Evolutionary conservation across 1,284 basidiomycete species (phyloP).

Genomic region (Pyrrhoderma noxium): DNA sequence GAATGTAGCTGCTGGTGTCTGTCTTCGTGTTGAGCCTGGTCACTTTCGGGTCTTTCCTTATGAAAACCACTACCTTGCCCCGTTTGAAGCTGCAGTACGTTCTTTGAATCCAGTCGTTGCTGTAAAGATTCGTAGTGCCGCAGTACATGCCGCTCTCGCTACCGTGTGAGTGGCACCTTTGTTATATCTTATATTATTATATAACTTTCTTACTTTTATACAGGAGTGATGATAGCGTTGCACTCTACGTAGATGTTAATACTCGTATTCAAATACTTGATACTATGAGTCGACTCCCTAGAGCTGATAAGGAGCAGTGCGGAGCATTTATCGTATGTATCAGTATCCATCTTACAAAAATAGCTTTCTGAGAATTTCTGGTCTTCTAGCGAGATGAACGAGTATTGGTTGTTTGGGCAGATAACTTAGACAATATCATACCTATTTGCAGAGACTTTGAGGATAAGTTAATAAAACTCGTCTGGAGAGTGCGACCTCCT

Average conservation of each 20-base stretch:
- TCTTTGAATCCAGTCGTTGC: slow-evolving; percentile 73
- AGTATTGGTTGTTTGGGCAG: slow-evolving; percentile 71
- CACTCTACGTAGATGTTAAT: slow-evolving; percentile 26
- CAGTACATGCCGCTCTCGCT: slow-evolving; percentile 70
- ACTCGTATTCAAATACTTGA: slow-evolving; percentile 64
- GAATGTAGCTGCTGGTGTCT: slow-evolving; percentile 62
- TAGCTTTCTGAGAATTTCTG: slow-evolving; percentile 10
- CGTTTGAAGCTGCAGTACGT: slow-evolving; percentile 65
- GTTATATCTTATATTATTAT: slow-evolving; percentile 8
- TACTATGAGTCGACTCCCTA: slow-evolving; percentile 51
- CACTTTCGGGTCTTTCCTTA: slow-evolving; percentile 66
- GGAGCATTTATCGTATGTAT: slow-evolving; percentile 68
- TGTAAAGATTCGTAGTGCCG: slow-evolving; percentile 71
- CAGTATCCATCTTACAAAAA: background rate
- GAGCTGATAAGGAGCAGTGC: slow-evolving; percentile 76
- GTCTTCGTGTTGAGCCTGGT: slow-evolving; percentile 53
- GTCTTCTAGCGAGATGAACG: slow-evolving; percentile 56
- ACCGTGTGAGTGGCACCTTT: slow-evolving; percentile 45
- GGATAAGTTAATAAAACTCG: slow-evolving; percentile 71
- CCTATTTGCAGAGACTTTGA: slow-evolving; percentile 61
- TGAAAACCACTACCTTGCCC: slow-evolving; percentile 49
- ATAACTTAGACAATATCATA: slow-evolving; percentile 64
- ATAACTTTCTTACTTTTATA: background rate
- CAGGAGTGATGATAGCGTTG: slow-evolving; percentile 16
- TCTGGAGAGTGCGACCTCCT: slow-evolving; percentile 55